These are phyloP conservation scores for Syzygium oleosum DNA, from an alignment of 345 rosid genomes.

Conservation along the genomic window DNA sequence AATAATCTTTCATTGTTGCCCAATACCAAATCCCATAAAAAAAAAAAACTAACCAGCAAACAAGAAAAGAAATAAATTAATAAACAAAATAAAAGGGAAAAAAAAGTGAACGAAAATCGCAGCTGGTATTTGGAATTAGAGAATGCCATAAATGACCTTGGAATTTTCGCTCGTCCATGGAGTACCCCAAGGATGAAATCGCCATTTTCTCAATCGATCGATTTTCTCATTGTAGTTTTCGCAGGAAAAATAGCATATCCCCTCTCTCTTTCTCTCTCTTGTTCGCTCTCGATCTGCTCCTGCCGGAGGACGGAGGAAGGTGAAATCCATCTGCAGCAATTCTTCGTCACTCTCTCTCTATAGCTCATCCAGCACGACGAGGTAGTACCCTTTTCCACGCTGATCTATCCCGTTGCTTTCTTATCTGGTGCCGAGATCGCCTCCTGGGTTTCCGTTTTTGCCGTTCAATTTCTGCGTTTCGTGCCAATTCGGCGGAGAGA, in stretches of 20 bases:
- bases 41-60: not conserved
- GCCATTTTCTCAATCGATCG: not conserved
- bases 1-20: too few relatives aligned
- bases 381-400: not conserved
- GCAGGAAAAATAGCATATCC: not conserved
- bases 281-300: not conserved
- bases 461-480: not conserved
- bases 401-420: not conserved
- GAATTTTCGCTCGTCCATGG: not conserved
- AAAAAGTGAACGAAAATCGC: not conserved
- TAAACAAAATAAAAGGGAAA: not conserved
- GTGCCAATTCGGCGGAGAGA: not conserved
- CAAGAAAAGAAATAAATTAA: not conserved
- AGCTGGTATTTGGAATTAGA: not conserved
- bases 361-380: not conserved
- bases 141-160: not conserved
- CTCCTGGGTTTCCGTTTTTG: not conserved
- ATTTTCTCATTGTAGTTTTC: not conserved
- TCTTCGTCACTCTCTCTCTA: not conserved
- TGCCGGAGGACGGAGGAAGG: not conserved
- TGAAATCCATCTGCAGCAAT: not conserved
- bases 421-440: not conserved
- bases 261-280: not conserved
- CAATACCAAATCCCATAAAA: not conserved
- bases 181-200: not conserved